Percentiles rank a stretch among this genome's conserved stretches.
These are phyloP conservation scores for Linnemannia exigua DNA, from an alignment of 192 early-diverging fungal species.

Conservation along the genomic window DNA sequence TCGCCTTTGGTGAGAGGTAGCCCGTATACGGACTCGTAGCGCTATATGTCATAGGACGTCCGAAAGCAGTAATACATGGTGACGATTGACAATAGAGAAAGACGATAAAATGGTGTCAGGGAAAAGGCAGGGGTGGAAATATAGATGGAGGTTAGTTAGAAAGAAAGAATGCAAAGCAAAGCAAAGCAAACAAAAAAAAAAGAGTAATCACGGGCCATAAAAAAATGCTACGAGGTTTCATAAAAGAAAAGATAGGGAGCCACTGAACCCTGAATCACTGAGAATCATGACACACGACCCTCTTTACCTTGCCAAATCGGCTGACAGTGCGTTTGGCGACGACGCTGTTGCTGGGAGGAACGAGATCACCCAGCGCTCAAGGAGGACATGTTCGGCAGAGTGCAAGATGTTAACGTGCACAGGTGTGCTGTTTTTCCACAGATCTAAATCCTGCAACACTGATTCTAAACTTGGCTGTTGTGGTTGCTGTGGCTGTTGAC, in stretches of 20 bases:
- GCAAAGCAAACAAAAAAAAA: not conserved
- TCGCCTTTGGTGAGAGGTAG: slow-evolving; percentile 31
- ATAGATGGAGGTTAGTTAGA: slow-evolving; percentile 11
- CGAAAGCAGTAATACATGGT: not conserved
- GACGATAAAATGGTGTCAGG: not conserved
- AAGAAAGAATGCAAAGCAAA: not conserved
- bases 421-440: slow-evolving; percentile 46
- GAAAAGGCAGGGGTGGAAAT: not conserved
- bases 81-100: not conserved
- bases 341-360: slow-evolving; percentile 27
- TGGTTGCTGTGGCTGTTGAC: not conserved
- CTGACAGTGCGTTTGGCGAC: not conserved
- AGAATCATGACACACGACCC: not conserved
- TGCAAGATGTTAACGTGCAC: slow-evolving; percentile 53
- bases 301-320: slow-evolving; percentile 34
- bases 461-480: slow-evolving; percentile 41
- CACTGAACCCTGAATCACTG: not conserved
- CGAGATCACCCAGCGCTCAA: slow-evolving; percentile 55
- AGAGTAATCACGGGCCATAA: not conserved
- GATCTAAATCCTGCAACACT: slow-evolving; percentile 42
- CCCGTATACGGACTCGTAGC: slow-evolving; percentile 21
- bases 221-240: not conserved
- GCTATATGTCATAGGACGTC: not conserved
- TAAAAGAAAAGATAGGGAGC: not conserved
- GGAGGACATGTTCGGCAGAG: slow-evolving; percentile 29